These are phyloP conservation scores for Tilletia caries DNA, from an alignment of 1,284 basidiomycete species.

Conservation along the genomic window DNA sequence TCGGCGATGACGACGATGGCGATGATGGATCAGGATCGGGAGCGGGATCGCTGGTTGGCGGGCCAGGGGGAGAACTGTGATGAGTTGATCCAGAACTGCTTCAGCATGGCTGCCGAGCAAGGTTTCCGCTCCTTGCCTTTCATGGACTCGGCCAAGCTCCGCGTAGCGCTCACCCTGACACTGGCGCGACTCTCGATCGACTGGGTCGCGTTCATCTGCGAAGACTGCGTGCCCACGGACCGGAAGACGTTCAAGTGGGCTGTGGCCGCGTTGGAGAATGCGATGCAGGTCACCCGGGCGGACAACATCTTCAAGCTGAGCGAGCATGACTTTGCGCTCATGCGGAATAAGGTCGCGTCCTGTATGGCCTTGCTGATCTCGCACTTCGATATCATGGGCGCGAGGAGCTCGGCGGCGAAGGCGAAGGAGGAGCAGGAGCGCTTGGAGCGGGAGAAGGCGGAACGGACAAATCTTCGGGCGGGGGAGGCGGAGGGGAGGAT, in stretches of 20 bases:
- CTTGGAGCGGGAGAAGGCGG: slow-evolving; percentile 40
- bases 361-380: slow-evolving; percentile 95
- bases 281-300: slow-evolving; percentile 80
- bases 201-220: slow-evolving; percentile 98
- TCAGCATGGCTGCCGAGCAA: slow-evolving; percentile 85
- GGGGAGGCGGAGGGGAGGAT: neutral
- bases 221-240: slow-evolving; percentile 94
- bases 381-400: slow-evolving; percentile 82
- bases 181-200: slow-evolving; percentile 48
- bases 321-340: slow-evolving; percentile 71
- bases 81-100: slow-evolving; percentile 93
- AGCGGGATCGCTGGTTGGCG: neutral
- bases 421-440: slow-evolving; percentile 47
- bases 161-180: slow-evolving; percentile 44
- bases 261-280: slow-evolving; percentile 91
- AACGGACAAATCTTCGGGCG: slow-evolving; percentile 34
- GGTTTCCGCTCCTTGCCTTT: slow-evolving; percentile 48
- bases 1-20: neutral
- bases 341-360: slow-evolving; percentile 86
- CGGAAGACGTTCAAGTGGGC: slow-evolving; percentile 98
- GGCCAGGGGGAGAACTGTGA: slow-evolving; percentile 31
- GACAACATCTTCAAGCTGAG: slow-evolving; percentile 87
- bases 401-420: slow-evolving; percentile 47
- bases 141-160: slow-evolving; percentile 45
- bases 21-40: neutral